Evolutionary conservation across 108 stramenopile genomes (phyloP).

Genomic region (Skeletonema grethae): DNA sequence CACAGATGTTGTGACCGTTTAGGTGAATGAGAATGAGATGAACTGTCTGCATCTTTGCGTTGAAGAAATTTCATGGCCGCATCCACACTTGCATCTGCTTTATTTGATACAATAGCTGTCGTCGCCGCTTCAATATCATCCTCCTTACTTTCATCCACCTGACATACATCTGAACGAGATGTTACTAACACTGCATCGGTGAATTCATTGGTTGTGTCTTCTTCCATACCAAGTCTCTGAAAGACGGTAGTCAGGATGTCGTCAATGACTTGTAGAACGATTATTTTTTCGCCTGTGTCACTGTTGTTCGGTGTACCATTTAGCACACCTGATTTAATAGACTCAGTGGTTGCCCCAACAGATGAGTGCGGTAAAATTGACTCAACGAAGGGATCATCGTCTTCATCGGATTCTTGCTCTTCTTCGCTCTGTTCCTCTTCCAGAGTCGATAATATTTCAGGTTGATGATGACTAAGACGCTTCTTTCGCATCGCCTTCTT

Average conservation of each 20-base stretch:
- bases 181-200: slow-evolving; percentile 9
- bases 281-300: slow-evolving; percentile 57
- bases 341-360: slow-evolving; percentile 1
- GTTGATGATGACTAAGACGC: slow-evolving; percentile 4
- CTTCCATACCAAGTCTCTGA: slow-evolving; percentile 52
- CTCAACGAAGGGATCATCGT: slow-evolving; percentile 32
- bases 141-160: slow-evolving; percentile 3
- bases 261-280: slow-evolving; percentile 53
- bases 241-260: slow-evolving; percentile 57
- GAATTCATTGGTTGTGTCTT: slow-evolving; percentile 22
- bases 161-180: slow-evolving; percentile 11
- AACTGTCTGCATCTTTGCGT: slow-evolving; percentile 1
- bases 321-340: neutral
- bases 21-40: slow-evolving; percentile 11
- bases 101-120: slow-evolving; percentile 31
- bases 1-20: slow-evolving; percentile 18
- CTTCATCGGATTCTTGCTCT: slow-evolving; percentile 18
- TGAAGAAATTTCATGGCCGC: slow-evolving; percentile 12
- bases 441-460: slow-evolving; percentile 2
- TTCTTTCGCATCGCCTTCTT: slow-evolving; percentile 41
- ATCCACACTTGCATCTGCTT: slow-evolving; percentile 15
- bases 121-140: slow-evolving; percentile 26
- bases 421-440: slow-evolving; percentile 19
- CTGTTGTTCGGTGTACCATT: slow-evolving; percentile 6
- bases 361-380: slow-evolving; percentile 17